Conservation (phyloP, 805 yeast species). For the Zygosaccharomyces bailii region DNA sequence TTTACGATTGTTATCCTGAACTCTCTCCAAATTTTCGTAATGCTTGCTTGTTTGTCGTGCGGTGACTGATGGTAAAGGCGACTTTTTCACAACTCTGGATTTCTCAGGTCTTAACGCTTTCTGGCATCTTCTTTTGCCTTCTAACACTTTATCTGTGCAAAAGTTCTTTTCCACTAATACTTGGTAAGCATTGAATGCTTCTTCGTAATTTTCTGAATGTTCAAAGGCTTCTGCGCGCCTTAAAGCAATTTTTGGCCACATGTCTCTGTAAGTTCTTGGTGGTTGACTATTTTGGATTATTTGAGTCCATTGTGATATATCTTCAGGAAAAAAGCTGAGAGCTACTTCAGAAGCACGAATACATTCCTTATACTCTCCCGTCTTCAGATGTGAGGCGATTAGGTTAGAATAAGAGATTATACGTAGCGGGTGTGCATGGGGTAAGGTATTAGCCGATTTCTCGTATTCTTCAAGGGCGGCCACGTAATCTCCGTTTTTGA, state of each 20-base stretch:
- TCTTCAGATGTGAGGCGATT: conserved; percentile 59
- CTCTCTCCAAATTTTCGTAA: conserved; percentile 46
- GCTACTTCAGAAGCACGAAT: conserved; percentile 34
- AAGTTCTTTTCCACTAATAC: conserved; percentile 65
- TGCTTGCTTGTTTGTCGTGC: background rate
- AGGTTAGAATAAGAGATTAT: conserved; percentile 74
- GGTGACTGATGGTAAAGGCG: background rate
- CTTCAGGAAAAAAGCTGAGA: conserved; percentile 35
- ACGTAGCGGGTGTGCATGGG: conserved; percentile 59
- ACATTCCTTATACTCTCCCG: conserved; percentile 57
- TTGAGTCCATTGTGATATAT: conserved; percentile 40
- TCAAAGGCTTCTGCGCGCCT: conserved; percentile 85
- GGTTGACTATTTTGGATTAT: conserved; percentile 38
- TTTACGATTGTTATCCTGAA: conserved; percentile 46
- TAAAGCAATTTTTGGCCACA: conserved; percentile 68
- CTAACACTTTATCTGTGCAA: conserved; percentile 61
- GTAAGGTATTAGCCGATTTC: conserved; percentile 53
- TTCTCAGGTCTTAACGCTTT: conserved; percentile 54
- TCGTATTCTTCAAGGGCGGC: conserved; percentile 60
- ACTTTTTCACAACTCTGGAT: conserved; percentile 11
- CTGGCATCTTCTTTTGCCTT: conserved; percentile 77
- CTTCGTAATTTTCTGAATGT: conserved; percentile 63
- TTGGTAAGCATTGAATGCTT: conserved; percentile 60
- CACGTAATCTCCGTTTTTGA: conserved; percentile 78
- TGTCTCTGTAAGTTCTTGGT: conserved; percentile 42